These are phyloP conservation scores for Thraustochytrium striatum DNA, from an alignment of 352 stramenopile species.

Conservation along the genomic window DNA sequence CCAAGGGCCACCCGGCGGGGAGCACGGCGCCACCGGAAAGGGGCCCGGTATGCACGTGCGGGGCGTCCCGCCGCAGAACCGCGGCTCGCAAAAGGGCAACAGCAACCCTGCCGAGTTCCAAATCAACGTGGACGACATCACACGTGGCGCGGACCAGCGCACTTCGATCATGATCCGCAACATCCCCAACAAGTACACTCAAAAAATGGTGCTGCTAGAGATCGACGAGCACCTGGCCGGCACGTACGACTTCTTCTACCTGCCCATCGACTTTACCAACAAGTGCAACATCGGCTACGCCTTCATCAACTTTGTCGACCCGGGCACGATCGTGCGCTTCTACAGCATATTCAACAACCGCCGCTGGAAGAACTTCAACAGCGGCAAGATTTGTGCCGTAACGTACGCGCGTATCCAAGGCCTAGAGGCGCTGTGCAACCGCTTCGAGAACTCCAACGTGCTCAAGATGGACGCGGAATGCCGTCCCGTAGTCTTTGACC, in stretches of 20 bases:
- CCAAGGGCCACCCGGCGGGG: not conserved
- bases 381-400: constrained; percentile 97
- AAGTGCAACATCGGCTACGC: constrained; percentile 99
- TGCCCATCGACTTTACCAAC: constrained; percentile 99
- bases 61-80: not conserved
- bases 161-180: constrained; percentile 99
- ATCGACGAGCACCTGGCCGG: constrained; percentile 87
- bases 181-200: constrained; percentile 99
- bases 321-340: constrained; percentile 51
- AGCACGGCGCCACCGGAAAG: not conserved
- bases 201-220: constrained; percentile 96
- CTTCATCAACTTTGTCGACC: constrained; percentile 98
- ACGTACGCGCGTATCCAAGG: constrained; percentile 94
- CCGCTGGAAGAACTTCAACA: constrained; percentile 97
- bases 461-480: constrained; percentile 87
- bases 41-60: not conserved
- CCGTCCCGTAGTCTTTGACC: constrained; percentile 78
- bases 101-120: constrained; percentile 26
- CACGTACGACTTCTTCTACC: constrained; percentile 97
- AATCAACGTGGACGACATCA: constrained; percentile 10
- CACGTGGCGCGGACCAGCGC: constrained; percentile 78
- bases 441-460: constrained; percentile 96
- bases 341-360: constrained; percentile 55
- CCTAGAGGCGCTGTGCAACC: constrained; percentile 94
- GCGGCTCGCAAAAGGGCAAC: not conserved